Base-by-base conservation (phyloP, 2,329 filamentous ascomycete genomes). In the Trichoderma simmonsii region DNA sequence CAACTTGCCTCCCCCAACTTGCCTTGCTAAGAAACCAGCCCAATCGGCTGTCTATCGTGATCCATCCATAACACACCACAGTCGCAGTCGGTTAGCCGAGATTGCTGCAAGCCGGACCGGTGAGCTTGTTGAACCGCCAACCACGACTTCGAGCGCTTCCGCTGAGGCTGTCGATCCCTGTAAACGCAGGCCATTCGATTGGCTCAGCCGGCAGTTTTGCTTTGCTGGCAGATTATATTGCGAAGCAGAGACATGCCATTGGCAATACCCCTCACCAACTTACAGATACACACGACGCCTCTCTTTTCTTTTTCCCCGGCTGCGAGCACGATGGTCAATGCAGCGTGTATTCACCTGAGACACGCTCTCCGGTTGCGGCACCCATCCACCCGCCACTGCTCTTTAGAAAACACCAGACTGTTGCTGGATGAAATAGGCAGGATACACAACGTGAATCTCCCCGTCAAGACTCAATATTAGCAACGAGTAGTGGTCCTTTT, bases 161-260 rank as follows among this genome's bases (percentile, higher is more conserved):
- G 57, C 57, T 70, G 67, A 70, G 67, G 57, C 57, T 62, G 67
- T 48, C 26, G 30, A 70, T 59, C 67, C 57, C 57, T 62, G 67
- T 70, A 39, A 4, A 36, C 28, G 21, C 43, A 36, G 6, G 32
- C 3, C 56, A 3, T 24, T 62, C 21, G 15, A 70, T 70, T 70
- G 67, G 67, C 26, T 26, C 21, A 43, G 28, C 24, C 32, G 21
- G 18, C 15, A 28, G 67, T 34, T 59, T 54, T 54, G 67, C 67
- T 70, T 70, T 70, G 67, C 28, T 62, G 57, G 57, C 67, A 70
- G 21, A 34, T 32, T 61, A 54, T 62, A 62, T 61, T 62, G 56
- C 21, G 8, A 26, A 21, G 39, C n/a, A 51, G 48, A 21, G 21
- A 6, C 30, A 51, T 54, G 11, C 24, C 26, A 36, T 61, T 70